Percentiles rank a stretch among this genome's conserved stretches.
Evolutionary conservation across 371 early-diverging fungal genomes (phyloP).

Genomic region (Coemansia sp.): DNA sequence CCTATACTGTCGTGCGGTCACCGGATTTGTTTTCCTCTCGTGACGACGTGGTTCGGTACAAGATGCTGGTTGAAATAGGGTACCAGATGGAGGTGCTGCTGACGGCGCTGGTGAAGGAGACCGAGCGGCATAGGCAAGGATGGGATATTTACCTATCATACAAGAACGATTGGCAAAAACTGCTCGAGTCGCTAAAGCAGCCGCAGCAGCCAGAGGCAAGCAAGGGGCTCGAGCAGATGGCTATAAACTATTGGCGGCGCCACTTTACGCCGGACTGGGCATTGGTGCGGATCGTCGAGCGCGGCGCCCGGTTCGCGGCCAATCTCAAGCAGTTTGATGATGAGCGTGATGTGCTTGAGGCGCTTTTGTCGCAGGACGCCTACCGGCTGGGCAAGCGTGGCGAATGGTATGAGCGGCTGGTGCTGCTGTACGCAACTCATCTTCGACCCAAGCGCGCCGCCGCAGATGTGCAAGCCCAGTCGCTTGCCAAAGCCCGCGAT

Average conservation of each 20-base stretch:
- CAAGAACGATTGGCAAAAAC: constrained; percentile 11
- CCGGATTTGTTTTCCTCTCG: constrained; percentile 56
- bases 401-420: constrained; percentile 70
- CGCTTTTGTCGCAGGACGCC: constrained; percentile 59
- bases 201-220: not conserved
- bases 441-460: constrained; percentile 30
- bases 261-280: constrained; percentile 58
- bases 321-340: constrained; percentile 59
- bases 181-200: not conserved
- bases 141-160: constrained; percentile 27
- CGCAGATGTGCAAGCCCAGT: not conserved
- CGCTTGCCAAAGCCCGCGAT: constrained; percentile 42
- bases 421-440: constrained; percentile 61
- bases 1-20: constrained; percentile 56
- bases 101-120: constrained; percentile 15
- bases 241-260: constrained; percentile 31
- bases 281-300: constrained; percentile 62
- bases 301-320: constrained; percentile 58
- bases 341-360: constrained; percentile 59
- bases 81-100: constrained; percentile 26
- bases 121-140: constrained; percentile 34
- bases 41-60: constrained; percentile 59
- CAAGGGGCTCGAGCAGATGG: constrained; percentile 1
- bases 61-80: constrained; percentile 48
- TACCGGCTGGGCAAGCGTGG: constrained; percentile 65